A percentile compares a stretch with the other conserved stretches of the same genome.
Evolutionary conservation across 2,329 filamentous ascomycete genomes (phyloP).

Genomic region (Epichloe elymi): DNA sequence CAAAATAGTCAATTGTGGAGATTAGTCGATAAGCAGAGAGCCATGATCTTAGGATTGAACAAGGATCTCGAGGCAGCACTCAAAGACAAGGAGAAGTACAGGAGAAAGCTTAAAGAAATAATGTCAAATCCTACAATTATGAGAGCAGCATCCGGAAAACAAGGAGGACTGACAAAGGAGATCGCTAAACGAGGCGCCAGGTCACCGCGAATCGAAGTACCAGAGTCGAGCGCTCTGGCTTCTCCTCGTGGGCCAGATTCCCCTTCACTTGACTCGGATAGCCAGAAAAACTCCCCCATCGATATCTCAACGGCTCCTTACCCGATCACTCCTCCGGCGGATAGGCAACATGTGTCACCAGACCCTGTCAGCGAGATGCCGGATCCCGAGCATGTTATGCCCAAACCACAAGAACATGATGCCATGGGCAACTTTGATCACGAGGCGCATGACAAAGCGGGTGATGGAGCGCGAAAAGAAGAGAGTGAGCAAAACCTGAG

Average conservation of each 20-base stretch:
- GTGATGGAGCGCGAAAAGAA: slow-evolving; percentile 31
- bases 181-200: slow-evolving; percentile 4
- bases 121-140: slow-evolving; percentile 28
- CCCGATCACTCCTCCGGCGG: slow-evolving; percentile 50
- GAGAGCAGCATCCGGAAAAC: slow-evolving; percentile 13
- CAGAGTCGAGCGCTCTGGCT: slow-evolving; percentile 5
- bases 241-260: slow-evolving; percentile 1
- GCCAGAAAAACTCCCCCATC: slow-evolving; percentile 40
- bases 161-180: slow-evolving; percentile 5
- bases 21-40: slow-evolving; percentile 87
- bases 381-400: slow-evolving; percentile 46
- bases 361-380: slow-evolving; percentile 38
- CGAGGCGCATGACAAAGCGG: slow-evolving; percentile 37
- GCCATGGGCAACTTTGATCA: slow-evolving; percentile 43
- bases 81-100: slow-evolving; percentile 90
- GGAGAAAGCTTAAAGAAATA: slow-evolving; percentile 75
- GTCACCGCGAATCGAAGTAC: slow-evolving; percentile 14
- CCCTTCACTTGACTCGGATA: slow-evolving; percentile 28
- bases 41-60: slow-evolving; percentile 86
- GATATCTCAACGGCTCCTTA: slow-evolving; percentile 48
- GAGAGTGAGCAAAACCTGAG: slow-evolving; percentile 27
- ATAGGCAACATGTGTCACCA: slow-evolving; percentile 26
- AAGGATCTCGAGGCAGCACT: slow-evolving; percentile 83
- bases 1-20: slow-evolving; percentile 93
- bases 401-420: slow-evolving; percentile 47